Evolutionary conservation across 1,139 yeast genomes (phyloP), one percentile per base, ranked within the genome.

Genomic region (Hyphopichia buzzinii): DNA sequence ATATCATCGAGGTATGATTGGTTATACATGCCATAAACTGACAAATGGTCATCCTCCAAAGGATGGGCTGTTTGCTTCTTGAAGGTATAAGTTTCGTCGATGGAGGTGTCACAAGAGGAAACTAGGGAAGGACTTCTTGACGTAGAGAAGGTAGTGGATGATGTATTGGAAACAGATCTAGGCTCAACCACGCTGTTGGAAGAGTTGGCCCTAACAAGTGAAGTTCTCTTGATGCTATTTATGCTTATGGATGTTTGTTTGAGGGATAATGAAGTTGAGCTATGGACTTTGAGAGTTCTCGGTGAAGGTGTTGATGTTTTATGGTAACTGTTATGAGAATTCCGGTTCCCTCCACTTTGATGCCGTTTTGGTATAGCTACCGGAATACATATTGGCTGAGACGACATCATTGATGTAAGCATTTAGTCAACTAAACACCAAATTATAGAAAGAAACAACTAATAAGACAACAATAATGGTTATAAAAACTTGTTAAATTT

Each of bases 171-270:
- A 6, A 10, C 23, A 6, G 23, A 19, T 10, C 23, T 6, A 7
- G 23, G 23, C 23, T 19, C 23, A 7, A 10, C 10, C 23, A 19
- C 23, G 23, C 23, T 19, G 23, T 19, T 19, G 15, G 30, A 21
- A 12, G 13, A 34, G 12, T 5, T 13, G 12, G 13, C 16, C 3
- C 28, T 8, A 6, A 19, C 23, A 19, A 19, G 23, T n/a, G 14
- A 8, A 2, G 33, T 14, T 23, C 30, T 35, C 28, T 43, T 43
- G 19, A 43, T 43, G 12, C 36, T 35, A 25, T 23, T 32, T 11
- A 39, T 39, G 26, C 30, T 38, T 14, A 39, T 39, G n/a, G 36
- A 17, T 10, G 27, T 29, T 24, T 32, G 35, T 17, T 28, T 33
- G 13, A 28, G 22, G 15, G 30, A 26, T 13, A 26, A 19, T 13